These are phyloP conservation scores for Solanum piurae DNA, from an alignment of 257 asterid species.

Conservation along the genomic window DNA sequence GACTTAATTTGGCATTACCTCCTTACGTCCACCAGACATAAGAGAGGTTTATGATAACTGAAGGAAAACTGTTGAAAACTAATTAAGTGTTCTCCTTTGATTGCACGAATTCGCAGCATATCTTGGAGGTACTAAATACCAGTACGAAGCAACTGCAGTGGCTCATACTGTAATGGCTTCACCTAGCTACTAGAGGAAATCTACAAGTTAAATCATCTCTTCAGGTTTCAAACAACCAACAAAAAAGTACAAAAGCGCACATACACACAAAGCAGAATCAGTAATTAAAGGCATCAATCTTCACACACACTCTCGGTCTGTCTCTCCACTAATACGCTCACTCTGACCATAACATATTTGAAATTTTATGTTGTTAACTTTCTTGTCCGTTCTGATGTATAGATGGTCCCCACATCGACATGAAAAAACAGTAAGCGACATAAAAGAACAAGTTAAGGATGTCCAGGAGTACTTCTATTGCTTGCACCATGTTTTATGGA, in stretches of 20 bases:
- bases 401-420: background rate
- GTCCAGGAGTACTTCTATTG: background rate
- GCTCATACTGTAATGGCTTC: background rate
- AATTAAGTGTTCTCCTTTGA: background rate
- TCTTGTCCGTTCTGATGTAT: background rate
- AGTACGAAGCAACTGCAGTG: background rate
- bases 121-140: background rate
- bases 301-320: background rate
- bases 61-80: background rate
- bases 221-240: background rate
- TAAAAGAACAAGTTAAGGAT: background rate
- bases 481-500: background rate
- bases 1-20: background rate
- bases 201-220: background rate
- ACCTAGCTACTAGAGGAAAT: background rate
- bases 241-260: background rate
- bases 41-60: background rate
- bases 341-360: background rate
- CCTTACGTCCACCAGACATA: background rate
- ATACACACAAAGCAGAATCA: background rate
- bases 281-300: background rate
- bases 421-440: background rate
- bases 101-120: background rate
- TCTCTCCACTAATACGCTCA: background rate
- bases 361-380: background rate